Evolutionary conservation across 305 asterid species (phyloP), one percentile per base, ranked within the genome.

Genomic region (Withania somnifera): DNA sequence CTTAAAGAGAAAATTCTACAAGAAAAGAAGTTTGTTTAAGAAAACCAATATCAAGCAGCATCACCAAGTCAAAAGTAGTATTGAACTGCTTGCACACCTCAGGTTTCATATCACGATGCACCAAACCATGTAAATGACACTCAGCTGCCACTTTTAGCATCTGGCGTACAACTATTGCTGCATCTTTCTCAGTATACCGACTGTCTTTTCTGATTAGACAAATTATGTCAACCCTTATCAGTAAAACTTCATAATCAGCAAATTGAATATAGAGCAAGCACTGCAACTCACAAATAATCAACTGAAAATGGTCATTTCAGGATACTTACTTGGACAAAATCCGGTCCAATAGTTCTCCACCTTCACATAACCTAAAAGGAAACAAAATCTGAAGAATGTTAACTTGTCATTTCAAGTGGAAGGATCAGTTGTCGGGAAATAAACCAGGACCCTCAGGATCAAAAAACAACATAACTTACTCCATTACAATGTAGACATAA

Each of bases 101-200:
- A 4, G 98, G 98, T 85, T 93, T 93, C 98, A 93, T 91, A 86
- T 93, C 98, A 78, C 98, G 98, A 88, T 93, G 98, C 79, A 93
- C 98, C 84, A 92, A 88, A 84, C 98, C 97, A 58, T 93, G 94
- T 86, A 93, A 89, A 88, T 93, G 98, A 89, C 98, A 93, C 86
- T 93, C 92, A 11, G 97, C 98, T 57, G 98, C 97, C 78, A 93
- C 98, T 88, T 93, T 93, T 20, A 93, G 93, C 98, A 93, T 93
- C 85, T 93, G 98, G 80, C 98, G 83, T 38, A 93, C 98, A 40
- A 93, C 92, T 78, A 91, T 88, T 75, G 98, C 98, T 51, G 98
- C 98, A 89, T 93, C 98, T 89, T 93, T 93, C 84, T 93, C 98
- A 4, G 95, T 90, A 87, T 93, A 93, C 78, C 94, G 97, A 85